Conservation (phyloP, 768 basidiomycete species). For the Boletus pseudopeckii region DNA sequence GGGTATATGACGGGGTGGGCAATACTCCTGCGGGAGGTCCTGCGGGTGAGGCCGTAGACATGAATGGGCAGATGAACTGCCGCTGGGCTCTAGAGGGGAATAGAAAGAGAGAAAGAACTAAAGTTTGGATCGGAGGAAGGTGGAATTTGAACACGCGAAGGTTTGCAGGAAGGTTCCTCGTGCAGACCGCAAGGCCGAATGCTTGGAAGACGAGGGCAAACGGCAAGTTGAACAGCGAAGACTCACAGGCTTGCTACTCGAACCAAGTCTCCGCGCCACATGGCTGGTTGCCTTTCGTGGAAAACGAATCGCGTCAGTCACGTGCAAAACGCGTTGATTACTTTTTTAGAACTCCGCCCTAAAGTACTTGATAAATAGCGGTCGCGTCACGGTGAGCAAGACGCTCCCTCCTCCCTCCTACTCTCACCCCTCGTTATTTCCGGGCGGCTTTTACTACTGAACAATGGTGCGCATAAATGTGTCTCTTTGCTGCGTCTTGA, state of each 20-base stretch:
- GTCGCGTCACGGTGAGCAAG: constrained; percentile 18
- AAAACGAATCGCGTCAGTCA: constrained; percentile 28
- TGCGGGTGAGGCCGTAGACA: constrained; percentile 27
- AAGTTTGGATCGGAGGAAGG: constrained; percentile 15
- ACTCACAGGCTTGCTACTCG: constrained; percentile 1
- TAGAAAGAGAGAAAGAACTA: constrained; percentile 1
- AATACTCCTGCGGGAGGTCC: constrained; percentile 35
- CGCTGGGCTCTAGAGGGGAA: constrained; percentile 7
- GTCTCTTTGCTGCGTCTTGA: background rate
- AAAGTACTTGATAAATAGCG: constrained; percentile 29
- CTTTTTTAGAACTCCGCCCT: constrained; percentile 31
- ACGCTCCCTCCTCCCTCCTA: constrained; percentile 5
- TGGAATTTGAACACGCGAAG: constrained; percentile 18
- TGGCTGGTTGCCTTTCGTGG: constrained; percentile 19
- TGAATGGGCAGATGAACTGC: constrained; percentile 33
- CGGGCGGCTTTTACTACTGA: constrained; percentile 6
- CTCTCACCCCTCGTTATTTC: constrained; percentile 21
- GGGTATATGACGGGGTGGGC: constrained; percentile 34
- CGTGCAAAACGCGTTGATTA: constrained; percentile 35
- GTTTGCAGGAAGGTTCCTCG: constrained; percentile 26
- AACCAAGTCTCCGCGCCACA: constrained; percentile 21
- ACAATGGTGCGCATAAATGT: constrained; percentile 32
- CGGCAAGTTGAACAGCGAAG: constrained; percentile 3
- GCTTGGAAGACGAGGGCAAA: constrained; percentile 5
- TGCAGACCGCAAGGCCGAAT: constrained; percentile 31